Conservation (phyloP, 2,329 filamentous ascomycete genomes). For the Ampelomyces quisqualis region DNA sequence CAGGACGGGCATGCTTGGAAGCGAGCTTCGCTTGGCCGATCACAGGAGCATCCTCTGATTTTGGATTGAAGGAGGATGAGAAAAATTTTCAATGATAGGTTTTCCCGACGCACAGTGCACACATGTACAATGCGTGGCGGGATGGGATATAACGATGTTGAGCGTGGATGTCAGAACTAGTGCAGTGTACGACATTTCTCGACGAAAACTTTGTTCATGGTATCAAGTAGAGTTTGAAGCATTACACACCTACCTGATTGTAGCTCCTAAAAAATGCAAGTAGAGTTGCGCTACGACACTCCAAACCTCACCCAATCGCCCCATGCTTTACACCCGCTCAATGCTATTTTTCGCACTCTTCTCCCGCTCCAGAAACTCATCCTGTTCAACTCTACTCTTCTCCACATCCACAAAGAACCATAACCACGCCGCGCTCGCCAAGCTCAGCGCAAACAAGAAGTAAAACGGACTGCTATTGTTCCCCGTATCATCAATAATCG, state of each 20-base stretch:
- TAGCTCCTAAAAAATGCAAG: too few relatives aligned
- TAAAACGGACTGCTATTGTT: conserved; percentile 66
- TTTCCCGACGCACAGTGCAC: too few relatives aligned
- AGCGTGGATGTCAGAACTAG: too few relatives aligned
- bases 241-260: too few relatives aligned
- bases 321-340: not conserved
- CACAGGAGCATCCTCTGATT: not conserved
- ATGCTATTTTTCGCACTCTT: conserved; percentile 9
- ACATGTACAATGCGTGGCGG: too few relatives aligned
- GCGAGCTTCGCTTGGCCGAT: not conserved
- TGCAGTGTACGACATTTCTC: too few relatives aligned
- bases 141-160: too few relatives aligned
- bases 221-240: too few relatives aligned
- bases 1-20: not conserved
- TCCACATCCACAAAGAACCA: conserved; percentile 28
- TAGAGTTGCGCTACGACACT: not conserved
- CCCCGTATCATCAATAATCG: conserved; percentile 64
- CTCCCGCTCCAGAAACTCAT: conserved; percentile 26
- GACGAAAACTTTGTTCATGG: too few relatives aligned
- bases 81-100: too few relatives aligned
- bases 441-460: conserved; percentile 52
- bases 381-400: conserved; percentile 28
- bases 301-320: not conserved
- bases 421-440: conserved; percentile 23
- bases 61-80: not conserved